A percentile compares a stretch with the other conserved stretches of the same genome.
Conservation (phyloP, 148 eudicot species). For the Fallopia convolvulus region DNA sequence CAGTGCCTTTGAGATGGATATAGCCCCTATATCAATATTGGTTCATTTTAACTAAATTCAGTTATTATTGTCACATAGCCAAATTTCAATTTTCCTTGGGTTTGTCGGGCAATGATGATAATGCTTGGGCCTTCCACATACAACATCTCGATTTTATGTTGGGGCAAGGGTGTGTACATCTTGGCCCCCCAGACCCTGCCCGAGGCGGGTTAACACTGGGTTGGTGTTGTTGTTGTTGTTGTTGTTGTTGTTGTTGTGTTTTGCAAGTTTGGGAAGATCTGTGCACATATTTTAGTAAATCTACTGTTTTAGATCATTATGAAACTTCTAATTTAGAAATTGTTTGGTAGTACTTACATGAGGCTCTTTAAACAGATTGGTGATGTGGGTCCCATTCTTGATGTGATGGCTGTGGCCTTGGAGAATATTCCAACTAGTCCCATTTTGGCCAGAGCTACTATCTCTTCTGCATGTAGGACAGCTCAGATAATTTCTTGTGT, state of each 20-base stretch:
- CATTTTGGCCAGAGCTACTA: conserved; percentile 46
- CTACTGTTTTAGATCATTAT: background rate
- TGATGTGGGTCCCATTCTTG: conserved; percentile 77
- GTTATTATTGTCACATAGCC: too few relatives aligned
- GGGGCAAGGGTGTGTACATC: too few relatives aligned
- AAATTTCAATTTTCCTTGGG: too few relatives aligned
- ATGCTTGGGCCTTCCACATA: too few relatives aligned
- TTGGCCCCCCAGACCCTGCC: too few relatives aligned
- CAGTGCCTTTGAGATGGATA: too few relatives aligned
- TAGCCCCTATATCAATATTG: too few relatives aligned
- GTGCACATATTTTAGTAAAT: background rate
- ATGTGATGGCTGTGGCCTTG: conserved; percentile 74
- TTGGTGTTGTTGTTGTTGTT: too few relatives aligned
- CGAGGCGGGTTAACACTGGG: too few relatives aligned
- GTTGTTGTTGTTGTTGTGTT: background rate
- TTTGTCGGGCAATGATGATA: too few relatives aligned
- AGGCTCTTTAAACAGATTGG: conserved; percentile 48
- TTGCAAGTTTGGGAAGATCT: conserved; percentile 2
- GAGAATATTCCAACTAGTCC: conserved; percentile 57
- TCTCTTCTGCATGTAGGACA: conserved; percentile 54
- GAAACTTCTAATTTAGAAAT: background rate
- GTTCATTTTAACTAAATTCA: too few relatives aligned
- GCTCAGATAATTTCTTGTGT: conserved; percentile 52
- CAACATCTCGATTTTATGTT: too few relatives aligned
- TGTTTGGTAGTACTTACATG: conserved; percentile 5